phyloP scores from a whole-genome alignment of 2,329 filamentous ascomycete species.

The Microdochium nivale region DNA sequence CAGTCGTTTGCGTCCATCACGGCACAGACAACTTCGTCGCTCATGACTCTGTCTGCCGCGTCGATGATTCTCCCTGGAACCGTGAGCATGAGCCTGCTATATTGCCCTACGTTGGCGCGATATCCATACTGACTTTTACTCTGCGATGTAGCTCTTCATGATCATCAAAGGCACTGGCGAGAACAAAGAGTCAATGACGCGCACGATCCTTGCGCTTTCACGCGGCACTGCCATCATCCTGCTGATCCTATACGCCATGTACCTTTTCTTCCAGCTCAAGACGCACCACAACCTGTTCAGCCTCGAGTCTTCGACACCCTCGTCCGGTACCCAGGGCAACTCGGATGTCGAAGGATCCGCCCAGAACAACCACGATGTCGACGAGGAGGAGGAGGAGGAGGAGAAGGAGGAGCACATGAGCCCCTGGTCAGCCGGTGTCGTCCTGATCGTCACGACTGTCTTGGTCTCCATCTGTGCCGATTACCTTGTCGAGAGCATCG shows the following conservation, averaged over 20 bases:
- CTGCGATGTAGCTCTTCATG: slow-evolving; percentile 47
- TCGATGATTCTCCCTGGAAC: slow-evolving; percentile 74
- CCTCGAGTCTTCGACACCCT: slow-evolving; percentile 28
- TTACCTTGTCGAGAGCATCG: slow-evolving; percentile 69
- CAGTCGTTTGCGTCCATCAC: slow-evolving; percentile 69
- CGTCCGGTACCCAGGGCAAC: slow-evolving; percentile 8
- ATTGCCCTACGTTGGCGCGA: not conserved
- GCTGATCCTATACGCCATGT: slow-evolving; percentile 65
- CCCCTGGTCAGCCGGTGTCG: slow-evolving; percentile 54
- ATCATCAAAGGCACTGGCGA: slow-evolving; percentile 39
- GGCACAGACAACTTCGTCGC: slow-evolving; percentile 66
- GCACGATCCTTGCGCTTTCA: slow-evolving; percentile 62
- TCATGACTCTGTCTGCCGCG: slow-evolving; percentile 69
- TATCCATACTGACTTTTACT: not conserved
- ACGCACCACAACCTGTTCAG: slow-evolving; percentile 70
- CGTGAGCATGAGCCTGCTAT: slow-evolving; percentile 23
- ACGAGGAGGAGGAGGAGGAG: slow-evolving; percentile 29
- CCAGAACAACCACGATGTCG: not conserved
- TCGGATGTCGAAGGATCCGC: slow-evolving; percentile 11
- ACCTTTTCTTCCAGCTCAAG: slow-evolving; percentile 69
- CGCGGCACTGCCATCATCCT: slow-evolving; percentile 70
- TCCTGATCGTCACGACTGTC: slow-evolving; percentile 61
- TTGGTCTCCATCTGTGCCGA: slow-evolving; percentile 68
- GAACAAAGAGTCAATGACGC: slow-evolving; percentile 25
- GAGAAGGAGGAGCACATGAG: slow-evolving; percentile 45